Conservation (phyloP, 208 protist genomes). For the Trypanosoma melophagium region DNA sequence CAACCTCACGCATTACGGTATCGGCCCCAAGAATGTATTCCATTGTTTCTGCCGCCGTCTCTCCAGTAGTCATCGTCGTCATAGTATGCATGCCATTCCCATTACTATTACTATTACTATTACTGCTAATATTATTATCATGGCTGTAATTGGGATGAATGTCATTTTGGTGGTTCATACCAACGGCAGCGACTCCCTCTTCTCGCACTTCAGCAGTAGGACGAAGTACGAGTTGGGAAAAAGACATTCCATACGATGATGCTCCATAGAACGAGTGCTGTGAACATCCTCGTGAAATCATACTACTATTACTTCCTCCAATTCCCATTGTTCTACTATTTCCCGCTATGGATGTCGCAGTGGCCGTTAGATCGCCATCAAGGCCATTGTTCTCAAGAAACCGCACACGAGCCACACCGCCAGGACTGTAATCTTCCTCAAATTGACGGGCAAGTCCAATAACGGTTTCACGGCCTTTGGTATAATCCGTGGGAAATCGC, state of each 20-base stretch:
- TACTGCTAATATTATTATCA: neutral
- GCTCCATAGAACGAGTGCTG: conserved; percentile 18
- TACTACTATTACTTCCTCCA: neutral
- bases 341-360: neutral
- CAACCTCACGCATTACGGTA: neutral
- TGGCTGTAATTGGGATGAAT: no score
- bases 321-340: neutral
- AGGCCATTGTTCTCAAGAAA: conserved; percentile 78
- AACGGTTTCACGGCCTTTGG: conserved; percentile 53
- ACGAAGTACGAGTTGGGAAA: conserved; percentile 25
- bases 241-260: conserved; percentile 22
- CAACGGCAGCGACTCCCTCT: neutral
- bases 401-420: conserved; percentile 59
- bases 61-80: no score
- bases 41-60: neutral
- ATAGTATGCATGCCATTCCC: neutral
- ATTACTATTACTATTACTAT: neutral
- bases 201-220: neutral
- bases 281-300: conserved; percentile 3
- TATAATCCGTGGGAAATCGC: conserved; percentile 65
- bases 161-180: neutral
- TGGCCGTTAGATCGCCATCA: conserved; percentile 11
- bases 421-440: conserved; percentile 70
- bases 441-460: conserved; percentile 59
- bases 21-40: neutral